phyloP scores from a whole-genome alignment of 805 yeast species.

The Wickerhamiella sergipiensis region DNA sequence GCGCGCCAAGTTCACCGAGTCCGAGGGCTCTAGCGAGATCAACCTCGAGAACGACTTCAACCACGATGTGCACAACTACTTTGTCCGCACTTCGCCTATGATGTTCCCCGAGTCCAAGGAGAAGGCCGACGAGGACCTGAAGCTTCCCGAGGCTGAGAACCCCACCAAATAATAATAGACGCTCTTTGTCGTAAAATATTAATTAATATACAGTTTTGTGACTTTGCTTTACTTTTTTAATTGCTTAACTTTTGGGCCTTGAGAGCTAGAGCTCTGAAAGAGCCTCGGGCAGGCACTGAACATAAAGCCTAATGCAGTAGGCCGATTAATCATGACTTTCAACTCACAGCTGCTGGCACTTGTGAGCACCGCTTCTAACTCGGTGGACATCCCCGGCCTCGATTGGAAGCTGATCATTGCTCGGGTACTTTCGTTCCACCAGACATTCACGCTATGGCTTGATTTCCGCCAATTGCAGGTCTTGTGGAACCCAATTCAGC shows the following conservation, averaged over 20 bases:
- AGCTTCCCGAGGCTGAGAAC: slow-evolving; percentile 21
- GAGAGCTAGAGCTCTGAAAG: too few species aligned
- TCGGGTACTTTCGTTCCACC: slow-evolving; percentile 65
- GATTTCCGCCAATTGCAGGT: slow-evolving; percentile 57
- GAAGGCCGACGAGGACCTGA: slow-evolving; percentile 19
- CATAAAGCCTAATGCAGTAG: too few species aligned
- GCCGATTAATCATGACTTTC: neutral
- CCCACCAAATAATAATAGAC: neutral
- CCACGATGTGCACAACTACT: slow-evolving; percentile 24
- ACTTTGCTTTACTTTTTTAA: too few species aligned
- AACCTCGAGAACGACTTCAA: slow-evolving; percentile 18
- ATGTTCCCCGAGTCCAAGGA: slow-evolving; percentile 19
- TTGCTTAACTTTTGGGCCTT: too few species aligned
- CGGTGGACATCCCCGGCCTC: slow-evolving; percentile 52
- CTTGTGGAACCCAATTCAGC: slow-evolving; percentile 25
- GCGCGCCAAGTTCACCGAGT: slow-evolving; percentile 19
- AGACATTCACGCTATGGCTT: slow-evolving; percentile 58
- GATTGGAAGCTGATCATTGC: slow-evolving; percentile 71
- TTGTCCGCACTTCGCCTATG: slow-evolving; percentile 25
- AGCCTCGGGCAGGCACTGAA: too few species aligned
- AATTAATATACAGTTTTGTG: neutral
- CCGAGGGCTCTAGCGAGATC: slow-evolving; percentile 5
- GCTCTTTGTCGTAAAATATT: neutral
- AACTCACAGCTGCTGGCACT: neutral
- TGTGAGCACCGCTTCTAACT: slow-evolving; percentile 26